phyloP scores from a whole-genome alignment of 1,284 basidiomycete genomes.

The Fomes fomentarius region DNA sequence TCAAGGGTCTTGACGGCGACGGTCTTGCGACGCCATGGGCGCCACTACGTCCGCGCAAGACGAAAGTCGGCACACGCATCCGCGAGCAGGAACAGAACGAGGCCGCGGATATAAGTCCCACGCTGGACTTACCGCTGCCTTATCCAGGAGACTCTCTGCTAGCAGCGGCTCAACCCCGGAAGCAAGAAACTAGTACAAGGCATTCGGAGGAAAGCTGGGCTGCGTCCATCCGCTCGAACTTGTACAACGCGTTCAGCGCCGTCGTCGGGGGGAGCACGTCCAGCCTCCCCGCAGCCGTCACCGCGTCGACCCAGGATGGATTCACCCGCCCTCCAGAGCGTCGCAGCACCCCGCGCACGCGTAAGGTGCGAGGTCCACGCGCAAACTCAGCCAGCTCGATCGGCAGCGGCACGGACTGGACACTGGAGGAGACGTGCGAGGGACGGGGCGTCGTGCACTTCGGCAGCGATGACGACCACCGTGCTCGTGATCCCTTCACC shows the following conservation, averaged over 20 bases:
- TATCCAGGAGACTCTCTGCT: conserved; percentile 21
- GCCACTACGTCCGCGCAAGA: conserved; percentile 11
- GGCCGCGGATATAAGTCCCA: no score
- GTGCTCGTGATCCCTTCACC: conserved; percentile 13
- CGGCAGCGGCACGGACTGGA: conserved; percentile 22
- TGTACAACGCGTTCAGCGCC: conserved; percentile 39
- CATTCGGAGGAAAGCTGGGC: conserved; percentile 34
- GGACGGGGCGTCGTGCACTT: conserved; percentile 25
- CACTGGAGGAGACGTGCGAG: conserved; percentile 24
- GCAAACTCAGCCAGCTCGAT: conserved; percentile 13
- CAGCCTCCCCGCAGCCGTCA: conserved; percentile 5
- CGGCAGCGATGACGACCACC: conserved; percentile 1
- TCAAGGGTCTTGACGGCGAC: conserved; percentile 23
- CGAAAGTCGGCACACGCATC: not conserved
- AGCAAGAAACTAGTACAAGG: not conserved
- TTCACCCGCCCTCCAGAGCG: no score
- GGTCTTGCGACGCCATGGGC: conserved; percentile 30
- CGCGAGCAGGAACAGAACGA: not conserved
- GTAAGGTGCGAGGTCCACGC: not conserved
- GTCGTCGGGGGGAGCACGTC: conserved; percentile 31
- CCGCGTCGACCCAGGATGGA: not conserved
- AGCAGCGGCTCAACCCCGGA: not conserved
- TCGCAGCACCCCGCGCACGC: no score
- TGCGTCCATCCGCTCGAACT: conserved; percentile 36
- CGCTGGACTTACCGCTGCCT: conserved; percentile 17